These are phyloP conservation scores for Malus hybrid DNA, from an alignment of 331 rosid species.

Conservation along the genomic window DNA sequence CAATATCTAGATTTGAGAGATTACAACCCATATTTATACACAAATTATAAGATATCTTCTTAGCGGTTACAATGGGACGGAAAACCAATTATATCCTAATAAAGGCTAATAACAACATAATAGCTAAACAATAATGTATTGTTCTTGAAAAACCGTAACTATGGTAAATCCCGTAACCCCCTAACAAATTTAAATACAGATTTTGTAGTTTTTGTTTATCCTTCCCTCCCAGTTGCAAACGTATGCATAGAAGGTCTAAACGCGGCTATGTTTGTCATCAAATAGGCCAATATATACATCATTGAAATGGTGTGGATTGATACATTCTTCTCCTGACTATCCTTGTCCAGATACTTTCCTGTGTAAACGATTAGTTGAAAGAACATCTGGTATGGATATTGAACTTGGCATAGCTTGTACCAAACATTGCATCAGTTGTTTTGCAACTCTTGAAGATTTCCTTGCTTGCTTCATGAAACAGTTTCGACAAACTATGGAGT, in stretches of 20 bases:
- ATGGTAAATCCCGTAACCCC: no score
- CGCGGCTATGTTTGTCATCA: slow-evolving; percentile 30
- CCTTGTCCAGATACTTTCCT: slow-evolving; percentile 26
- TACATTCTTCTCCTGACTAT: slow-evolving; percentile 1
- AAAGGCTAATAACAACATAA: no score
- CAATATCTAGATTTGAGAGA: no score
- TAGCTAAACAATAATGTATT: no score
- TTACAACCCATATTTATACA: no score
- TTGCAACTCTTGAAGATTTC: slow-evolving; percentile 27
- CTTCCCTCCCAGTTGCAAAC: slow-evolving; percentile 22
- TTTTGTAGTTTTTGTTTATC: no score
- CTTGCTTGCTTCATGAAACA: slow-evolving; percentile 46
- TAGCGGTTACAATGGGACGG: no score
- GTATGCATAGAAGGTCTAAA: slow-evolving; percentile 16
- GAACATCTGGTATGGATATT: slow-evolving; percentile 30
- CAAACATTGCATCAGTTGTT: slow-evolving; percentile 36
- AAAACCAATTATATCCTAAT: no score
- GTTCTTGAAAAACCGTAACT: no score
- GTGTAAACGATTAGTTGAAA: slow-evolving; percentile 12
- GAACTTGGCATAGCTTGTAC: slow-evolving; percentile 51
- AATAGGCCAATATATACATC: slow-evolving; percentile 3
- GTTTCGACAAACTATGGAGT: slow-evolving; percentile 26
- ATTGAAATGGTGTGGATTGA: slow-evolving; percentile 7
- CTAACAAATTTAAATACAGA: no score
- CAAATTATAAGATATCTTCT: no score